phyloP scores from a whole-genome alignment of 345 rosid genomes.

The Eucalyptus polybractea region DNA sequence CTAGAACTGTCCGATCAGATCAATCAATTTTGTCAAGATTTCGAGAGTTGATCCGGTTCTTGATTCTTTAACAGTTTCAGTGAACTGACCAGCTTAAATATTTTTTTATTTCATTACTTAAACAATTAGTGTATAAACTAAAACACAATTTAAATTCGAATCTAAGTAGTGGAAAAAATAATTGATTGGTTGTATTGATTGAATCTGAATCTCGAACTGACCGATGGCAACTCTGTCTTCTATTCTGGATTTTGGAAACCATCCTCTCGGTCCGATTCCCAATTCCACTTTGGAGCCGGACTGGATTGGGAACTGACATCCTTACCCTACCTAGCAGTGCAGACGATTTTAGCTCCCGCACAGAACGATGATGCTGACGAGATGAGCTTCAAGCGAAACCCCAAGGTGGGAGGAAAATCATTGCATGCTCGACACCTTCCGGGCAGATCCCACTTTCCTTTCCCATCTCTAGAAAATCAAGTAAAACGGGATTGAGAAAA shows the following conservation, averaged over 20 bases:
- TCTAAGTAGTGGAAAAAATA: too few species aligned
- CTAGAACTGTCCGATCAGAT: too few species aligned
- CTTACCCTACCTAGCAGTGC: background rate
- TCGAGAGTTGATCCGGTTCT: too few species aligned
- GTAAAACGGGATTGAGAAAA: background rate
- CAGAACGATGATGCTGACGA: background rate
- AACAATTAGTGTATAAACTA: too few species aligned
- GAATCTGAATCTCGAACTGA: fast-evolving
- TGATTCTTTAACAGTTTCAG: fast-evolving
- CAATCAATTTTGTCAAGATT: too few species aligned
- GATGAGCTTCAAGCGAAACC: background rate
- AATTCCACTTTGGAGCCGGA: too few species aligned
- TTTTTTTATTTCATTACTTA: too few species aligned
- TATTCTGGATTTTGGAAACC: too few species aligned
- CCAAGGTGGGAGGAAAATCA: background rate
- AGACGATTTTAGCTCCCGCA: background rate
- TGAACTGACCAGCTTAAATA: too few species aligned
- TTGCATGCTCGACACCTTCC: background rate
- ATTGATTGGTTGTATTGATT: too few species aligned
- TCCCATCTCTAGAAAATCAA: background rate
- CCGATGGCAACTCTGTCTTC: too few species aligned
- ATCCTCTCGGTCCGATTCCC: fast-evolving
- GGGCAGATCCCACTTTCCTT: background rate
- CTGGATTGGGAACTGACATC: too few species aligned
- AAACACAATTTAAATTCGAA: fast-evolving